Evolutionary conservation across 176 grass and related monocot species (phyloP).

Genomic region (Alloteropsis semialata): DNA sequence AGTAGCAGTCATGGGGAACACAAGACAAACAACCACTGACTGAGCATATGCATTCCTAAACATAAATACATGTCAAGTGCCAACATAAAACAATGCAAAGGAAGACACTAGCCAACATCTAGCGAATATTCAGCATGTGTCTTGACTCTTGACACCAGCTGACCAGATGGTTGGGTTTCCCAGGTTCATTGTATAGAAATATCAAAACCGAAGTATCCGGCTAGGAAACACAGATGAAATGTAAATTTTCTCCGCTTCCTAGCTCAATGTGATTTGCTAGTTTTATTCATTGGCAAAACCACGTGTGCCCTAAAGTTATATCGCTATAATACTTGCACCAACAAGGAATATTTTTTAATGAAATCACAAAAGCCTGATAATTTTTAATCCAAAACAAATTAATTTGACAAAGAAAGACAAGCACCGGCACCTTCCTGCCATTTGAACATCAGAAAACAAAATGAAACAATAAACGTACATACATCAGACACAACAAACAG

Average conservation of each 20-base stretch:
- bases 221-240: not conserved
- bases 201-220: not conserved
- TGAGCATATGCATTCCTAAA: not conserved
- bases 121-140: not conserved
- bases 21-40: not conserved
- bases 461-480: not conserved
- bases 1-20: not conserved
- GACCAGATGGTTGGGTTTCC: not conserved
- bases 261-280: not conserved
- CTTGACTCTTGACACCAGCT: not conserved
- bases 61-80: not conserved
- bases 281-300: not conserved
- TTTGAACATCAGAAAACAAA: not conserved
- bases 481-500: not conserved
- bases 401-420: not conserved
- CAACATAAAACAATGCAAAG: conserved; percentile 4
- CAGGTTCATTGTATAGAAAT: not conserved
- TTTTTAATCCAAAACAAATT: not conserved
- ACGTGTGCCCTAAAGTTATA: not conserved
- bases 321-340: not conserved
- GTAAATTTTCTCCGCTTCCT: not conserved
- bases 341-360: not conserved
- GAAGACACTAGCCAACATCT: not conserved
- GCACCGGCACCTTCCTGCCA: not conserved
- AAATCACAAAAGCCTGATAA: not conserved